Evolutionary conservation across 2,329 filamentous ascomycete genomes (phyloP).

Genomic region (Penicillium sp.): DNA sequence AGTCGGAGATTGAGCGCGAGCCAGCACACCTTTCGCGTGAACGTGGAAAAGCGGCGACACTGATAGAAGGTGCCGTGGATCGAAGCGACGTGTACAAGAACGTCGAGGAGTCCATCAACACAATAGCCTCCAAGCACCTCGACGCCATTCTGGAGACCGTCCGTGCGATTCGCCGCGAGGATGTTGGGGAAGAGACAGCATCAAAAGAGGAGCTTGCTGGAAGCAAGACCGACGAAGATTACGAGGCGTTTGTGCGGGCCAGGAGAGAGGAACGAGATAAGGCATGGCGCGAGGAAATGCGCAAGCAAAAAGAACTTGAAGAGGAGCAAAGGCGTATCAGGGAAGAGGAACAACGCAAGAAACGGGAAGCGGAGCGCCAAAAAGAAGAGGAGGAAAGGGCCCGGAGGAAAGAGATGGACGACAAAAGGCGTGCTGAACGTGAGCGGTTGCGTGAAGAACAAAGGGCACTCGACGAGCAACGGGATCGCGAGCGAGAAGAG

Average conservation of each 20-base stretch:
- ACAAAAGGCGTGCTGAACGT: slow-evolving; percentile 45
- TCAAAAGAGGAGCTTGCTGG: slow-evolving; percentile 50
- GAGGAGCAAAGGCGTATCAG: slow-evolving; percentile 37
- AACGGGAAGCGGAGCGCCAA: slow-evolving; percentile 40
- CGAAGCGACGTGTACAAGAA: slow-evolving; percentile 57
- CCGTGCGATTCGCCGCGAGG: slow-evolving; percentile 51
- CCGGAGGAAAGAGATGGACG: slow-evolving; percentile 46
- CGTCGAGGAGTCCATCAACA: slow-evolving; percentile 51
- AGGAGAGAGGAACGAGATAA: slow-evolving; percentile 49
- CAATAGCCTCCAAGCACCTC: slow-evolving; percentile 50
- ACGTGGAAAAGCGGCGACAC: slow-evolving; percentile 55
- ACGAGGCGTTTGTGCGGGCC: slow-evolving; percentile 48
- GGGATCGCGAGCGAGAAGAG: slow-evolving; percentile 46
- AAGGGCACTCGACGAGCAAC: slow-evolving; percentile 48
- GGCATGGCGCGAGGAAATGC: slow-evolving; percentile 44
- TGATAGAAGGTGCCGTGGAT: slow-evolving; percentile 60
- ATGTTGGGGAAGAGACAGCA: slow-evolving; percentile 54
- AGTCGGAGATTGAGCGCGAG: slow-evolving; percentile 57
- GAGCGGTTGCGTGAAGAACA: slow-evolving; percentile 49
- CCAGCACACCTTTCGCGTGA: slow-evolving; percentile 56
- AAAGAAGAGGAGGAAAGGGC: slow-evolving; percentile 43
- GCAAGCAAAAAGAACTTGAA: slow-evolving; percentile 49
- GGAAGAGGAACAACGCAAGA: slow-evolving; percentile 39
- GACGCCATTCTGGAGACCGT: slow-evolving; percentile 49
- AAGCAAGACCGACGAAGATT: slow-evolving; percentile 56